These are phyloP conservation scores for Pinus taeda DNA, from an alignment of 75 land plant species.

Conservation along the genomic window DNA sequence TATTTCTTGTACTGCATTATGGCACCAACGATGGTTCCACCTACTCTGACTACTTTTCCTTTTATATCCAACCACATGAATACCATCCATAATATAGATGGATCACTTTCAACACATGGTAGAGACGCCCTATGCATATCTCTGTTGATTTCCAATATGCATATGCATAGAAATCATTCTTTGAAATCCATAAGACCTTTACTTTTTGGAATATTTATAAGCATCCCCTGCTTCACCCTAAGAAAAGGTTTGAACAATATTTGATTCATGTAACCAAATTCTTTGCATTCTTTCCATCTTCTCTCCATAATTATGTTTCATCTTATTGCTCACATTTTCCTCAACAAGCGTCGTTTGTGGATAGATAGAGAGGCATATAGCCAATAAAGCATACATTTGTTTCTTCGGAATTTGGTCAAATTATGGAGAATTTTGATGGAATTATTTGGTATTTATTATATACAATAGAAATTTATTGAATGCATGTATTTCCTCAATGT, in stretches of 20 bases:
- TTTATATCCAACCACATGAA: background rate
- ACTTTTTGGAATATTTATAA: background rate
- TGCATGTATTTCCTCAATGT: conserved; percentile 77
- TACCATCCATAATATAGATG: background rate
- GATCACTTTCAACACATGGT: background rate
- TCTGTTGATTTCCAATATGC: too few relatives aligned
- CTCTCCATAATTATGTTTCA: conserved; percentile 86
- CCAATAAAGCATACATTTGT: conserved; percentile 93
- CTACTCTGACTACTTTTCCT: background rate
- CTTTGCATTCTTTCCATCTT: conserved; percentile 91
- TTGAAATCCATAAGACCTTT: background rate
- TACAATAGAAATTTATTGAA: conserved; percentile 90
- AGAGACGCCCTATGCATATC: background rate
- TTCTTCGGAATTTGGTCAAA: conserved; percentile 92
- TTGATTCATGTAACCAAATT: background rate
- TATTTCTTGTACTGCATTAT: background rate
- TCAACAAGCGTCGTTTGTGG: conserved; percentile 90
- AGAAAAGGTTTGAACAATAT: background rate
- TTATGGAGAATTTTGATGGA: conserved; percentile 85
- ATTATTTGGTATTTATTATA: conserved; percentile 84
- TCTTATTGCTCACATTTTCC: conserved; percentile 77
- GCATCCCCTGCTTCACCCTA: background rate
- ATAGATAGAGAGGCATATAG: conserved; percentile 83
- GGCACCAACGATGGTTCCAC: conserved; percentile 1
- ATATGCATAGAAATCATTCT: background rate